phyloP scores from a whole-genome alignment of 2,329 filamentous ascomycete genomes.

The Aspergillus niger region DNA sequence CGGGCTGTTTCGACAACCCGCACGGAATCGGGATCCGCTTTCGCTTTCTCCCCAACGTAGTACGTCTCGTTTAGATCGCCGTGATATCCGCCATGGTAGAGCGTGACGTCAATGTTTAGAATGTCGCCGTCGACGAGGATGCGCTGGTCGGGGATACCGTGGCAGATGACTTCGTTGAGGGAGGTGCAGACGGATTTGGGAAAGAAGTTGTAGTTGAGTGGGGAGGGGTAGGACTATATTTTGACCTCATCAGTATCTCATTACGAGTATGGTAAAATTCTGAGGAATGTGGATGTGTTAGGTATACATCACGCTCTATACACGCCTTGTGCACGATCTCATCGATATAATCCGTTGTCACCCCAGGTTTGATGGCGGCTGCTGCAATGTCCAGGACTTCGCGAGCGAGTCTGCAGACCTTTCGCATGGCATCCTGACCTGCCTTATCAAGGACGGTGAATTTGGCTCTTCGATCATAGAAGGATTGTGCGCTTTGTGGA shows the following conservation, averaged over 20 bases:
- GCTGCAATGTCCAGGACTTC: slow-evolving; percentile 89
- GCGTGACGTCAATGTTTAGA: slow-evolving; percentile 85
- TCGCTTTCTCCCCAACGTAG: slow-evolving; percentile 82
- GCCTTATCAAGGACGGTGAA: slow-evolving; percentile 74
- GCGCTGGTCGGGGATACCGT: slow-evolving; percentile 88
- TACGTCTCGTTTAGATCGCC: slow-evolving; percentile 95
- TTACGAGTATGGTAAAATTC: not conserved
- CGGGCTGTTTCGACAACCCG: slow-evolving; percentile 82
- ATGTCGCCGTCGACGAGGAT: slow-evolving; percentile 85
- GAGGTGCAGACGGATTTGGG: slow-evolving; percentile 95
- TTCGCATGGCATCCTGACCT: slow-evolving; percentile 81
- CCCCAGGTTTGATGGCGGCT: slow-evolving; percentile 73
- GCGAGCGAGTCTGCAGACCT: slow-evolving; percentile 76
- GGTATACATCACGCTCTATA: slow-evolving; percentile 69
- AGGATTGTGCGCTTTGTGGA: slow-evolving; percentile 57
- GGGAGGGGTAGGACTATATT: slow-evolving; percentile 81
- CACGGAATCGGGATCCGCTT: slow-evolving; percentile 76
- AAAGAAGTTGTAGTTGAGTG: slow-evolving; percentile 87
- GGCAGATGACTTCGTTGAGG: slow-evolving; percentile 90
- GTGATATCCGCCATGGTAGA: slow-evolving; percentile 89
- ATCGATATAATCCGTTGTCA: slow-evolving; percentile 89
- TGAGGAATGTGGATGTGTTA: not conserved
- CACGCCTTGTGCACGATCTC: slow-evolving; percentile 88
- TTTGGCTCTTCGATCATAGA: slow-evolving; percentile 65
- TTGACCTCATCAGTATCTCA: not conserved